Percentiles rank a stretch among this genome's conserved stretches.
These are phyloP conservation scores for Orobanche coerulescens DNA, from an alignment of 257 asterid species.

Conservation along the genomic window DNA sequence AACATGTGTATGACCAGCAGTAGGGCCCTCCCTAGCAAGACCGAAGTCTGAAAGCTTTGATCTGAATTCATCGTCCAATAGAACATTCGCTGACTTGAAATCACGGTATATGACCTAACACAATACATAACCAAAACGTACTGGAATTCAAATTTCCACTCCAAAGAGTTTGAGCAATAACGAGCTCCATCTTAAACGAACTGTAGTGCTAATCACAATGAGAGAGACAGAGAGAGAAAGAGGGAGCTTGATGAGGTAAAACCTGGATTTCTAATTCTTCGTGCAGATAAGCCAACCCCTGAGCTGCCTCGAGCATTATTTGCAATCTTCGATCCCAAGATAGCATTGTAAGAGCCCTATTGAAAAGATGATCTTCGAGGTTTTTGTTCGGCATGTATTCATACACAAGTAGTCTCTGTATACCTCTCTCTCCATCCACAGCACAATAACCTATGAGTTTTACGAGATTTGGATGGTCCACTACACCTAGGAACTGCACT, in stretches of 20 bases:
- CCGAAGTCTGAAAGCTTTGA: slow-evolving; percentile 86
- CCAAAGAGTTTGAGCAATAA: neutral
- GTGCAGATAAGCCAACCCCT: slow-evolving; percentile 76
- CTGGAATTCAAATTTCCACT: neutral
- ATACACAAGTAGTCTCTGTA: slow-evolving; percentile 79
- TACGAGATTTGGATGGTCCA: slow-evolving; percentile 76
- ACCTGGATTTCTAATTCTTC: slow-evolving; percentile 87
- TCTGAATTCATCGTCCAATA: slow-evolving; percentile 53
- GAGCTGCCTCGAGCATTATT: slow-evolving; percentile 68
- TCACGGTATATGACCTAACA: slow-evolving; percentile 77
- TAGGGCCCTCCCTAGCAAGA: slow-evolving; percentile 88
- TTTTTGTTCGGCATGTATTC: slow-evolving; percentile 81
- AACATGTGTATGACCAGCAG: slow-evolving; percentile 60
- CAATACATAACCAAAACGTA: neutral
- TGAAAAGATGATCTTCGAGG: slow-evolving; percentile 78
- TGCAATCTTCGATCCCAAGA: slow-evolving; percentile 68
- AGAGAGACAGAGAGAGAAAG: neutral
- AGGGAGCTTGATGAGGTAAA: too few relatives aligned
- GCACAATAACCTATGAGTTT: slow-evolving; percentile 79
- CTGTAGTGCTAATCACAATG: neutral
- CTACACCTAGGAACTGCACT: slow-evolving; percentile 80
- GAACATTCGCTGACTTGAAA: slow-evolving; percentile 73
- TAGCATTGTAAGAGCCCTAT: slow-evolving; percentile 36
- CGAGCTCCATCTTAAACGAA: too few relatives aligned
- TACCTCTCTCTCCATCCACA: slow-evolving; percentile 80